phyloP scores from a whole-genome alignment of 768 basidiomycete genomes.

The Russula emetica region DNA sequence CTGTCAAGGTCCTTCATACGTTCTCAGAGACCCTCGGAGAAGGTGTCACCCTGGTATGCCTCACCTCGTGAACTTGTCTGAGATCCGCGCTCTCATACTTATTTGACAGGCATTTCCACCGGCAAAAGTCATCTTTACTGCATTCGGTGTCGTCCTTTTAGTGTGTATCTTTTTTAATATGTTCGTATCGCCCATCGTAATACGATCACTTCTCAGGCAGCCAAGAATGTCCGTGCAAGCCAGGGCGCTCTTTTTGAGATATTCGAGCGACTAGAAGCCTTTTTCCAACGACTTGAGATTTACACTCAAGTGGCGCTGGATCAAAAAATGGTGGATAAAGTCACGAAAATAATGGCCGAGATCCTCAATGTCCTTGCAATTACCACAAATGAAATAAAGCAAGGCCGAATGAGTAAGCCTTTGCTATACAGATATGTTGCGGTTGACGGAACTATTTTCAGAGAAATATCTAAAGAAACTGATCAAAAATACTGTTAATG shows the following conservation, averaged over 20 bases:
- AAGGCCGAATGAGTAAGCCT: not conserved
- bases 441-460: not conserved
- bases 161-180: not conserved
- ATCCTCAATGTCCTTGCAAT: not conserved
- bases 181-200: not conserved
- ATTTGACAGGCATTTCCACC: not conserved
- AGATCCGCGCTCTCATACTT: too few species aligned
- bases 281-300: not conserved
- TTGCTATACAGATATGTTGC: not conserved
- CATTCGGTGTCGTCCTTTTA: not conserved
- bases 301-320: not conserved
- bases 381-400: not conserved
- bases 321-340: not conserved
- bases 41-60: not conserved
- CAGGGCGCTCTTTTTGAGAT: not conserved
- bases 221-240: not conserved
- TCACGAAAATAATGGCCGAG: not conserved
- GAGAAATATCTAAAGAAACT: conserved; percentile 1
- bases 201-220: not conserved
- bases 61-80: too few species aligned
- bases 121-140: not conserved
- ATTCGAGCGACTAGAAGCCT: not conserved
- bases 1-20: not conserved
- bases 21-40: not conserved
- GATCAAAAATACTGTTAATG: not conserved